phyloP scores from a whole-genome alignment of 805 yeast species.

The Yarrowia alimentaria region DNA sequence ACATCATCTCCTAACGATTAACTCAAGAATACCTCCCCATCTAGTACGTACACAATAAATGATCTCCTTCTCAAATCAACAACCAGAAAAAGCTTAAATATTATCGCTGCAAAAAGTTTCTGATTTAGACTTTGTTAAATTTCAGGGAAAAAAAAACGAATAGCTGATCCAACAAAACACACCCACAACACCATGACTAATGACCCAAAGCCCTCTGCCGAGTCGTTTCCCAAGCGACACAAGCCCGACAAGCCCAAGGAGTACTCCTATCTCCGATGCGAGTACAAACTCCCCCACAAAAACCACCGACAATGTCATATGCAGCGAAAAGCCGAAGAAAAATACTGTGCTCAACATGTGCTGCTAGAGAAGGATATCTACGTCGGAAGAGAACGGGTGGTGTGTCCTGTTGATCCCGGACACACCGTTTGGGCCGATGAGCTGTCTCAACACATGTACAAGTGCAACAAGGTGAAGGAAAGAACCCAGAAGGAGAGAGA shows the following conservation, averaged over 20 bases:
- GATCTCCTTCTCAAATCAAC: no score
- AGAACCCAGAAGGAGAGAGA: conserved; percentile 39
- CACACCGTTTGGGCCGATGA: conserved; percentile 70
- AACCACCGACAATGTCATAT: conserved; percentile 61
- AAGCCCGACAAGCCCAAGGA: conserved; percentile 24
- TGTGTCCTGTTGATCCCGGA: conserved; percentile 73
- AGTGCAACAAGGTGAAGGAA: conserved; percentile 49
- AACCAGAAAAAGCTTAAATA: no score
- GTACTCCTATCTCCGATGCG: conserved; percentile 31
- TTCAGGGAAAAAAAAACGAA: no score
- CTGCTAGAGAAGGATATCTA: conserved; percentile 33
- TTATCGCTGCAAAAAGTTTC: no score
- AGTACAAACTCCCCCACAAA: conserved; percentile 39
- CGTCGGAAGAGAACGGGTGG: conserved; percentile 48
- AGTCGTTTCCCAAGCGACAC: conserved; percentile 13
- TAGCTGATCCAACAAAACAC: no score
- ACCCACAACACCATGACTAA: not conserved
- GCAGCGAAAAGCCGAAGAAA: conserved; percentile 51
- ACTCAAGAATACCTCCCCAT: no score
- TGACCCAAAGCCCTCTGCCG: not conserved
- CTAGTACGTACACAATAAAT: no score
- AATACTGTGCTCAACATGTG: conserved; percentile 65
- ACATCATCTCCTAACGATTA: no score
- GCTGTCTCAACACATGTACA: conserved; percentile 54
- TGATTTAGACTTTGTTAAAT: no score